A percentile compares a stretch with the other conserved stretches of the same genome.
phyloP scores from a whole-genome alignment of 2,329 filamentous ascomycete genomes.

The Monosporascus sp. region DNA sequence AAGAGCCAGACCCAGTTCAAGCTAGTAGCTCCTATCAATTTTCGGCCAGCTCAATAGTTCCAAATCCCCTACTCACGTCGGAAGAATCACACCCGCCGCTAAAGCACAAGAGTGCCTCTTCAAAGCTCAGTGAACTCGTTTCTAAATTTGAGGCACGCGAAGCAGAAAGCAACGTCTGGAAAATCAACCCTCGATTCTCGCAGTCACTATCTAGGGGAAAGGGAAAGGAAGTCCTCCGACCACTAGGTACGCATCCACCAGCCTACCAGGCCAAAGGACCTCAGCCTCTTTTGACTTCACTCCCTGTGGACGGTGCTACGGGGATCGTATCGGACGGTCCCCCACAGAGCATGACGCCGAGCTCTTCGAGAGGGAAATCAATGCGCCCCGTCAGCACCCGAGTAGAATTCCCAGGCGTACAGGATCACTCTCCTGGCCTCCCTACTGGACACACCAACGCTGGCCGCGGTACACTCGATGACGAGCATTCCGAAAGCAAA shows the following conservation, averaged over 20 bases:
- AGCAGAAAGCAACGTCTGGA: background rate
- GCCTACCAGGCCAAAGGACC: background rate
- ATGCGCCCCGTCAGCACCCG: conserved; percentile 10
- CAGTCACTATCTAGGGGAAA: background rate
- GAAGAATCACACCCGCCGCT: background rate
- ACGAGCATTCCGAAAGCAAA: background rate
- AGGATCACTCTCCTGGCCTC: background rate
- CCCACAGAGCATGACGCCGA: conserved; percentile 8
- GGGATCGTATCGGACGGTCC: conserved; percentile 7
- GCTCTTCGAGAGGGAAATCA: conserved; percentile 1
- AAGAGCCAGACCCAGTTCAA: background rate
- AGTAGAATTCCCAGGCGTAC: background rate
- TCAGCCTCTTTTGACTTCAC: background rate
- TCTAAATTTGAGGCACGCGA: background rate
- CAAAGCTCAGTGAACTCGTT: background rate
- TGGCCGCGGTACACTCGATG: background rate
- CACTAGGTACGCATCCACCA: background rate
- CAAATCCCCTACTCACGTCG: background rate
- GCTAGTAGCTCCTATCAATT: background rate
- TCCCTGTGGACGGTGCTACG: background rate
- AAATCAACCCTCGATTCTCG: background rate
- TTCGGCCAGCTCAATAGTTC: background rate
- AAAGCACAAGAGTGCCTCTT: background rate
- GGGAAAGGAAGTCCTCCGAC: background rate
- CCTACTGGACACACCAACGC: background rate